Base-by-base conservation (phyloP, 257 asterid species). In the Solanum etuberosum region DNA sequence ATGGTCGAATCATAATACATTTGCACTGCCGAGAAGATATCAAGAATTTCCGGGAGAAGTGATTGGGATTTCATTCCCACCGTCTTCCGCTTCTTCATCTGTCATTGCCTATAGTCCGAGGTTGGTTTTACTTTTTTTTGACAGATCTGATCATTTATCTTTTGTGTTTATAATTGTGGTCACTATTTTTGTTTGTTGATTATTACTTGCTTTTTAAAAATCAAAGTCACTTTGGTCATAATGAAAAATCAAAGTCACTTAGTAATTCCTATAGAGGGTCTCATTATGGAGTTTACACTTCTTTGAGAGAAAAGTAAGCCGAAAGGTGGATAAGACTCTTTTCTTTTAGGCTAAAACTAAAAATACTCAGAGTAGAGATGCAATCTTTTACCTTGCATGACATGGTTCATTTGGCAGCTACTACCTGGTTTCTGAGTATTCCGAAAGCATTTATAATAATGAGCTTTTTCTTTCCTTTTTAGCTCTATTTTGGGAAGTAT, bases 31-130 rank as follows among this genome's bases (percentile, higher is more conserved):
- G 15, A 93, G 91, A 90, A 92, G 95, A 89, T 97, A 92, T 87
- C 99, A 93, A 90, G 99, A 97, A 89, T 96, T 97, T 93, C 99
- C 99, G 61, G 99, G 99, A 83, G 99, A 95, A 91, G 99, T 97
- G 68, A 95, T 94, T 68, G 99, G 99, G 72, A 93, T 97, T 70
- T 93, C 99, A 9, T 97, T 97, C 91, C 95, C 90, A 18, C 98
- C 96, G 68, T 92, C 96, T 72, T 80, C 94, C 87, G 85, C 87
- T 83, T 93, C 98, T n/a, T 94, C 98, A 82, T 91, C 99, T 5
- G 99, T 95, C 77, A 87, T 94, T 54, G 93, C 94, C 91, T 97
- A 96, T 87, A 96, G 98, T 90, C 94, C 99, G 91, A 95, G 99
- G 99, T 96, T 89, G 23, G 61, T 59, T 68, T 21, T 71, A 78